Base-by-base conservation (phyloP, 1,284 basidiomycete species). In the Mycena citricolor region DNA sequence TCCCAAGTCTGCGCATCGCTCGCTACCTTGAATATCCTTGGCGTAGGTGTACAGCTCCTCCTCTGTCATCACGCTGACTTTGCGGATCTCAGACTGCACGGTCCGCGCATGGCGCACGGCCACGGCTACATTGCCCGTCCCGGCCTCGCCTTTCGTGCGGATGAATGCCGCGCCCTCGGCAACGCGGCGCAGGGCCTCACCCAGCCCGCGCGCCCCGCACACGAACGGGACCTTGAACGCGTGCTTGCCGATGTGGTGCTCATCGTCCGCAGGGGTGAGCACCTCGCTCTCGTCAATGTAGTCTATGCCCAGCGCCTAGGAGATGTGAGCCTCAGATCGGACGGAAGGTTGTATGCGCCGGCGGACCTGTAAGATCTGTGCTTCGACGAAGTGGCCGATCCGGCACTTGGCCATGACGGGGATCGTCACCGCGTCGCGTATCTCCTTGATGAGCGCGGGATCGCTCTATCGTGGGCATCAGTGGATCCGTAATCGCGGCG, bases 211-310 rank as follows among this genome's bases (percentile, higher is more conserved):
- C 25, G 84, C 81, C 44, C 87, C 90, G 57, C 87, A 91, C 8
- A 90, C 87, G 51, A 89, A 90, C 6, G 88, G 88, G n/a, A 90
- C 76, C 67, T 93, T 94, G 79, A 86, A 95, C 21, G 76, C 73
- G 66, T 94, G 92, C 69, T 95, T 95, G 71, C 90, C 90, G 73
- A 89, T 85, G 66, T 85, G 86, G 61, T 86, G 77, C 61, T 91
- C 84, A 43, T 94, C 90, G 62, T 94, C 97, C 21, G 95, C 97
- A 32, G 93, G 92, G 1, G 97, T 97, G 47, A 99, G 77, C 36
- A 99, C 97, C 69, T 98, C 95, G 13, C 86, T 93, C 69, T 93
- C 92, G 67, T 99, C 97, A 57, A 99, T 97, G 69, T 98, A 99
- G 71, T 99, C 95, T 40, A 97, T 88, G 8, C 95, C 94, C 61